Conservation (phyloP, 495 filamentous ascomycete genomes). For the Halenospora varia region DNA sequence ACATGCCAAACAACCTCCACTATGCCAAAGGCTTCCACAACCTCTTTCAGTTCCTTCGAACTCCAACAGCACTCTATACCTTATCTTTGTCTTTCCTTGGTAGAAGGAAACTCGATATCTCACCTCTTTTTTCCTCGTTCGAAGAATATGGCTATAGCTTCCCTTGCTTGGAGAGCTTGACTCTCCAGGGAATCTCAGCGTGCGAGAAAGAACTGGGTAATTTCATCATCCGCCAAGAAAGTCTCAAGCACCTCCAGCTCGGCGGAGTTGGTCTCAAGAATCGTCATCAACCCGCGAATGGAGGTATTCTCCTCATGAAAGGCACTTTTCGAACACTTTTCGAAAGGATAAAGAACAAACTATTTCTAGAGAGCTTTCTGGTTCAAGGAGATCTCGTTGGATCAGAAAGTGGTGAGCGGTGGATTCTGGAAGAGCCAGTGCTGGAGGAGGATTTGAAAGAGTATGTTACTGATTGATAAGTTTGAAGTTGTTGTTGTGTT, state of each 20-base stretch:
- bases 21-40: constrained; percentile 7
- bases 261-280: constrained; percentile 8
- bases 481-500: not conserved
- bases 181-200: not conserved
- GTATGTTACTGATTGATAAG: constrained; percentile 12
- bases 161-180: constrained; percentile 1
- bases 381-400: constrained; percentile 16
- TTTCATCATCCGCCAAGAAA: constrained; percentile 1
- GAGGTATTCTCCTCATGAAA: constrained; percentile 11
- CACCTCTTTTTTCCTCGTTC: not conserved
- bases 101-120: constrained; percentile 15
- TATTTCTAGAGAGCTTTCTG: not conserved
- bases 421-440: constrained; percentile 9
- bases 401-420: constrained; percentile 14
- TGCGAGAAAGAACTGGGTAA: constrained; percentile 4
- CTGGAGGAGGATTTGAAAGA: constrained; percentile 8
- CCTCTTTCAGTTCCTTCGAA: constrained; percentile 3
- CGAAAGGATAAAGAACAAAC: constrained; percentile 1
- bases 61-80: not conserved
- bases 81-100: constrained; percentile 10
- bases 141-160: not conserved
- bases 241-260: constrained; percentile 6
- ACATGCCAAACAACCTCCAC: constrained; percentile 18
- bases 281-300: constrained; percentile 11
- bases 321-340: constrained; percentile 12